Percentiles rank a stretch among this genome's conserved stretches.
These are phyloP conservation scores for Iris macrosiphon DNA, from an alignment of 106 monocot species.

Conservation along the genomic window DNA sequence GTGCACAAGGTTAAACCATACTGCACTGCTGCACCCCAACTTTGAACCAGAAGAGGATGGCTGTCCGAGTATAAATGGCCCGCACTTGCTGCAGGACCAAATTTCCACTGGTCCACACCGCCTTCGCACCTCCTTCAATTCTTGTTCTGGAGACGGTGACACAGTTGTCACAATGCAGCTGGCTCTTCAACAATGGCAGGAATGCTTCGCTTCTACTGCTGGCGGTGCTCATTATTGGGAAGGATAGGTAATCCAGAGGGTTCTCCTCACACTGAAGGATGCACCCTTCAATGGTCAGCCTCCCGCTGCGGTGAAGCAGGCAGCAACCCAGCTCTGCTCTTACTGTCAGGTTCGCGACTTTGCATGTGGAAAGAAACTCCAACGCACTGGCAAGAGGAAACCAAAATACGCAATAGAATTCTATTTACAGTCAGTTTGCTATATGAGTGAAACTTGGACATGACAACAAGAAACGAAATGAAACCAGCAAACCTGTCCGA, in stretches of 20 bases:
- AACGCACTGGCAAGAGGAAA: conserved; percentile 48
- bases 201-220: conserved; percentile 10
- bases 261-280: conserved; percentile 91
- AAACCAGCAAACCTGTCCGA: conserved; percentile 61
- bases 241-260: conserved; percentile 88
- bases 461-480: background rate
- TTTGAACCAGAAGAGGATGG: conserved; percentile 95
- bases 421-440: too few species aligned
- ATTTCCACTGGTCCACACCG: conserved; percentile 66
- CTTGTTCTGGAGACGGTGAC: conserved; percentile 76
- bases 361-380: conserved; percentile 91
- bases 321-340: conserved; percentile 92
- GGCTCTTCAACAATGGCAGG: conserved; percentile 14
- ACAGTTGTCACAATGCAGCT: conserved; percentile 9
- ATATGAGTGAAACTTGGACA: too few species aligned
- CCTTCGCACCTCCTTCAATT: conserved; percentile 94
- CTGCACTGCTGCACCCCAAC: conserved; percentile 31
- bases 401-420: too few species aligned
- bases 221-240: conserved; percentile 90
- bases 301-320: conserved; percentile 80
- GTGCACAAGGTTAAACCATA: too few species aligned
- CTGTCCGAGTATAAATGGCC: conserved; percentile 68
- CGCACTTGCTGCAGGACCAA: conserved; percentile 75
- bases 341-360: conserved; percentile 81
- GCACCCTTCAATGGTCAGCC: conserved; percentile 79